Percentiles rank a stretch among this genome's conserved stretches.
These are phyloP conservation scores for Candida cerambycidarum DNA, from an alignment of 805 yeast genomes.

Conservation along the genomic window DNA sequence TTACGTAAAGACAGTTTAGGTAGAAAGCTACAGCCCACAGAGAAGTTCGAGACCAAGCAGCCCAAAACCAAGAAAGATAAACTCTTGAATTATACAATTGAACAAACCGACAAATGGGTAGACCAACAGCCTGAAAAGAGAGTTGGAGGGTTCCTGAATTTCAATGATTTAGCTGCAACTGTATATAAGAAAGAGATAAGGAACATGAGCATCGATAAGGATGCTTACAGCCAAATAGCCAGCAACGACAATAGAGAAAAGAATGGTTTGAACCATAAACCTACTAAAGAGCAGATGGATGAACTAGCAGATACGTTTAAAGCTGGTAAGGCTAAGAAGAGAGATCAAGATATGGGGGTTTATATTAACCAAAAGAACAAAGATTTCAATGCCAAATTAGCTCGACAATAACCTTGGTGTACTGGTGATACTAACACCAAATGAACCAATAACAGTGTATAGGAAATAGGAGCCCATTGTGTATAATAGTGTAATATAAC, in stretches of 20 bases:
- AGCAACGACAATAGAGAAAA: neutral
- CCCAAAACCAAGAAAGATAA: slow-evolving; percentile 1
- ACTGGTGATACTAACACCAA: no score
- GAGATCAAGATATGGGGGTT: slow-evolving; percentile 36
- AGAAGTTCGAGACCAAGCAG: neutral
- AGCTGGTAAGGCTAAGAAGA: slow-evolving; percentile 36
- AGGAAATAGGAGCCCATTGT: no score
- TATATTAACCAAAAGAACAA: slow-evolving; percentile 70
- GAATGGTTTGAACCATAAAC: slow-evolving; percentile 13
- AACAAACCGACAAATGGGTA: slow-evolving; percentile 67
- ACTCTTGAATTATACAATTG: slow-evolving; percentile 43
- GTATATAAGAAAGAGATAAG: slow-evolving; percentile 57
- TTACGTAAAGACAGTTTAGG: slow-evolving; percentile 41
- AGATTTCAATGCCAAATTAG: slow-evolving; percentile 68
- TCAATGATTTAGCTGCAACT: slow-evolving; percentile 55
- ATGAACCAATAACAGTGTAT: no score
- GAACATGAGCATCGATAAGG: slow-evolving; percentile 35
- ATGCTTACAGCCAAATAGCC: slow-evolving; percentile 38
- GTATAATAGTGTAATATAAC: no score
- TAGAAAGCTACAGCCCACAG: neutral
- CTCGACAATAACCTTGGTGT: neutral
- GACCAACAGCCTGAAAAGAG: slow-evolving; percentile 30
- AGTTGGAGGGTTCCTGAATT: slow-evolving; percentile 47
- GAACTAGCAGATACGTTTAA: slow-evolving; percentile 19
- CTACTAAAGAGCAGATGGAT: slow-evolving; percentile 27